Base-by-base conservation (phyloP, 148 eudicot genomes). In the Drosera capensis region DNA sequence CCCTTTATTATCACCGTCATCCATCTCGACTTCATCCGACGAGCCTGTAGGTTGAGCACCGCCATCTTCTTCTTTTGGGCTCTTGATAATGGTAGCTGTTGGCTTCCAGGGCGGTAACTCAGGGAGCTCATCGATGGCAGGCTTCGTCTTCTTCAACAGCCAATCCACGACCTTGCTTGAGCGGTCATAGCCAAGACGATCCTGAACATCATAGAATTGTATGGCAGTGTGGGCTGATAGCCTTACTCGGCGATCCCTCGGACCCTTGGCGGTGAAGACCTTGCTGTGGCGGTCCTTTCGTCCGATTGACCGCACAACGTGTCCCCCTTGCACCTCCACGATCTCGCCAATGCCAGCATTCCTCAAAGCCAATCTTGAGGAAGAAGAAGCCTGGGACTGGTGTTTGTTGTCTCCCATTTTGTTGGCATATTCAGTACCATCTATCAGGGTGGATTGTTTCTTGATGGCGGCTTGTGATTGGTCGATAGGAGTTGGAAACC, bases 161-260 rank as follows among this genome's bases (percentile, higher is more conserved):
- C 75, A 71, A 51, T 71, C 75, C 6, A 71, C 68, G 1, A 71
- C 75, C 19, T 71, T 71, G 37, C 75, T 71, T 7, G 75, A 71
- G 2, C 71, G 60, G 51, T 71, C 75, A 36, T 66, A 71, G 14
- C 75, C 75, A 8, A 71, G 20, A 7, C 75, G 40, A 48, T 71
- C 75, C 45, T 71, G 75, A 11, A 71, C 75, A 14, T 71, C 75
- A 23, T 71, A 71, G n/a, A 71, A 71, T 15, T 66, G 71, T 18
- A 71, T 71, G 1, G 75, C 75, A 5, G 75, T 71, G 47, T 71
- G 71, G 5, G 75, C 75, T 0, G 75, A 39, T 5, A 71, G 41
- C n/a, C 75, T 53, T 23, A 71, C 68, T 19, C 75, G 45, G 8
- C 75, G 25, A 57, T 71, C 75, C 25, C 75, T 58, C 1, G 68